Conservation (phyloP, 73 alveolate genomes). For the Paramecium primaurelia region DNA sequence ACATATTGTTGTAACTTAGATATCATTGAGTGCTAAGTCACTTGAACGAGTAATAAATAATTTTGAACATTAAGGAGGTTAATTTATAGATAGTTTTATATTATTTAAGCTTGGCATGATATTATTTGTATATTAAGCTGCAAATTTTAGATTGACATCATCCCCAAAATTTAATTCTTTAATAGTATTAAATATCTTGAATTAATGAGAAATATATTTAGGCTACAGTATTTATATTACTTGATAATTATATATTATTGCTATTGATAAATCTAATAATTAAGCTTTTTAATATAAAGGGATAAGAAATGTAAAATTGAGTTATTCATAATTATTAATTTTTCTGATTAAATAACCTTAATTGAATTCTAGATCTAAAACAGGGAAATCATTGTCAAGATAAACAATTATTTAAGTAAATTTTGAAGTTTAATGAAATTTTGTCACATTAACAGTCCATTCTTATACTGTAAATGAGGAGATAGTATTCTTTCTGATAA, state of each 20-base stretch:
- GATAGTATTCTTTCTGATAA: background rate
- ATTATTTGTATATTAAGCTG: background rate
- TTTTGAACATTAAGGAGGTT: background rate
- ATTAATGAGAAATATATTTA: background rate
- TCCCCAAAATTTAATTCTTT: background rate
- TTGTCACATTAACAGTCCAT: background rate
- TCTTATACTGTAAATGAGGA: background rate
- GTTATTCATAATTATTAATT: background rate
- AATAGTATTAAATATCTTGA: too few relatives aligned
- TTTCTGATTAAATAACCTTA: background rate
- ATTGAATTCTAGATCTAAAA: background rate
- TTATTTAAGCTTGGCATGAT: background rate
- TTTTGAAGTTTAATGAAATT: background rate
- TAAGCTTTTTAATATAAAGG: background rate
- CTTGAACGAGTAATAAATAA: background rate
- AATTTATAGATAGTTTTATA: too few relatives aligned
- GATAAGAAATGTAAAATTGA: background rate
- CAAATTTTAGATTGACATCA: background rate
- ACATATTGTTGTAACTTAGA: background rate
- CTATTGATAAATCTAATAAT: background rate
- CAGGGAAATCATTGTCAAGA: background rate
- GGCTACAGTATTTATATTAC: background rate
- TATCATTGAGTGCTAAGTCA: background rate
- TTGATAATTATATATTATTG: background rate
- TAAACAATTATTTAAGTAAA: background rate